phyloP scores from a whole-genome alignment of 495 filamentous ascomycete genomes.

The Aspergillus leporis region DNA sequence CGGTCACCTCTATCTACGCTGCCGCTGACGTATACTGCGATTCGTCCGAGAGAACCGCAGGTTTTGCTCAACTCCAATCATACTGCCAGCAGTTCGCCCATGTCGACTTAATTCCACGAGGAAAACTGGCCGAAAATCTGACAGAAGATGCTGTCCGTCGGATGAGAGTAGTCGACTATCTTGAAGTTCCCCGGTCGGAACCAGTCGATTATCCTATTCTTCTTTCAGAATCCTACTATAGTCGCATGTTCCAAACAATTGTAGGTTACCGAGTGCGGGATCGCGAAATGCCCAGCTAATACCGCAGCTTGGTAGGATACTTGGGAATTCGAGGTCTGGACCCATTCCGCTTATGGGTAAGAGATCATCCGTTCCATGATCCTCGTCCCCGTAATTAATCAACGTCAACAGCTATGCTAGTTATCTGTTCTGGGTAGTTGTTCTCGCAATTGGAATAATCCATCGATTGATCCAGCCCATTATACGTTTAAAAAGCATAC shows the following conservation, averaged over 20 bases:
- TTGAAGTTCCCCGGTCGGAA: conserved; percentile 24
- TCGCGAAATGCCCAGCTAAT: background rate
- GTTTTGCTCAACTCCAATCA: conserved; percentile 26
- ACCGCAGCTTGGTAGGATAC: conserved; percentile 23
- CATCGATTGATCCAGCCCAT: conserved; percentile 23
- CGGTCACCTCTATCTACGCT: conserved; percentile 43
- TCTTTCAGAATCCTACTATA: conserved; percentile 32
- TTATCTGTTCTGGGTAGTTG: conserved; percentile 36
- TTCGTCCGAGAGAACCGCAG: conserved; percentile 26
- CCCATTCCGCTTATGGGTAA: conserved; percentile 41
- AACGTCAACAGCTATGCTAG: conserved; percentile 15
- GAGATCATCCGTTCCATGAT: background rate
- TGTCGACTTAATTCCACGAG: conserved; percentile 31
- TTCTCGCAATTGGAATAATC: conserved; percentile 29
- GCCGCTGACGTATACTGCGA: conserved; percentile 35
- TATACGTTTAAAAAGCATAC: background rate
- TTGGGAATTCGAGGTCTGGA: conserved; percentile 39
- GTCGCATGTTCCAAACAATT: conserved; percentile 34
- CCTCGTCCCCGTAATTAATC: background rate
- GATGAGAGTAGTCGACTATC: conserved; percentile 35
- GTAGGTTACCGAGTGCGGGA: conserved; percentile 24
- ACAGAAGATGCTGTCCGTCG: conserved; percentile 35
- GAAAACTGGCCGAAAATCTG: conserved; percentile 35
- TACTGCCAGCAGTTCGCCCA: conserved; percentile 31
- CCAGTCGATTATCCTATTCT: conserved; percentile 28